phyloP scores from a whole-genome alignment of 345 rosid species.

The Euphorbia tirucalli region DNA sequence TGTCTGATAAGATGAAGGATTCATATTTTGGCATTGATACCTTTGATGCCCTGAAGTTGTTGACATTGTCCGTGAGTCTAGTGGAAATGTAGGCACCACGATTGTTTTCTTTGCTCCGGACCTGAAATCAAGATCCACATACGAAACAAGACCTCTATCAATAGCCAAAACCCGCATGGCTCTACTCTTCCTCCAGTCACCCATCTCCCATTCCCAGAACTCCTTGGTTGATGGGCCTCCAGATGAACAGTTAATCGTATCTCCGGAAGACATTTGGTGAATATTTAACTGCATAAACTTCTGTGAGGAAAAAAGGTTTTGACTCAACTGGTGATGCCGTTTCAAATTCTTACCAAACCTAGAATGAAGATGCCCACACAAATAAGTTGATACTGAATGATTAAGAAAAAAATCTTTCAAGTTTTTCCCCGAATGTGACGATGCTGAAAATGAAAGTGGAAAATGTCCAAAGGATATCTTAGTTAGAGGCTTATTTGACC shows the following conservation, averaged over 20 bases:
- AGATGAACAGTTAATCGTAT: conserved; percentile 53
- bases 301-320: conserved; percentile 32
- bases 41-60: conserved; percentile 47
- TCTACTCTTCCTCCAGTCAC: conserved; percentile 92
- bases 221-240: conserved; percentile 51
- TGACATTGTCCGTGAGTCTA: conserved; percentile 90
- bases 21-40: conserved; percentile 67
- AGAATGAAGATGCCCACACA: conserved; percentile 90
- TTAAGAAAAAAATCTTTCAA: conserved; percentile 75
- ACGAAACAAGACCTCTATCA: conserved; percentile 89
- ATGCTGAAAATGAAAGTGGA: conserved; percentile 80
- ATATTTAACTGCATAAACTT: conserved; percentile 71
- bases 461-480: conserved; percentile 93
- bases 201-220: conserved; percentile 99
- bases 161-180: conserved; percentile 79
- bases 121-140: conserved; percentile 61
- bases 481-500: conserved; percentile 52
- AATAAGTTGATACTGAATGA: conserved; percentile 77
- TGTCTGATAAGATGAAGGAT: conserved; percentile 73
- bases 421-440: conserved; percentile 54
- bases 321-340: conserved; percentile 57
- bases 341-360: conserved; percentile 86
- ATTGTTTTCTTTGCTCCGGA: conserved; percentile 57
- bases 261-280: conserved; percentile 41
- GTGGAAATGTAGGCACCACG: conserved; percentile 83